Conservation (phyloP, 768 basidiomycete species). For the Tulasnella sp. region DNA sequence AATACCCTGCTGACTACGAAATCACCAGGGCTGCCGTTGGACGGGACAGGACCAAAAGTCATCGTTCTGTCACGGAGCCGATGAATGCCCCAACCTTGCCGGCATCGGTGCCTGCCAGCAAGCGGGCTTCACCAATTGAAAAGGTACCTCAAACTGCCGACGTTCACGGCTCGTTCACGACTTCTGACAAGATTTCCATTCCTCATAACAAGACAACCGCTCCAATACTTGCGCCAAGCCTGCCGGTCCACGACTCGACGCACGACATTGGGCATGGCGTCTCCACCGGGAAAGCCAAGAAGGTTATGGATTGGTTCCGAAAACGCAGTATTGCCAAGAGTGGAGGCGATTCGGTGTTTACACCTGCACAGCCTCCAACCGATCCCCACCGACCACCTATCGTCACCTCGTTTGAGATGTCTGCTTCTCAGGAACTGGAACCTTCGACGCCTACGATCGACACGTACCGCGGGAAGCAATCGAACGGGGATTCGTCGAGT, state of each 20-base stretch:
- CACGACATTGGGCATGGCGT: slow-evolving; percentile 1
- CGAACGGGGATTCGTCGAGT: not conserved
- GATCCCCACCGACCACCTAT: not conserved
- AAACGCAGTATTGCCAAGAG: slow-evolving; percentile 28
- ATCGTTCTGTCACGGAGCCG: slow-evolving; percentile 7
- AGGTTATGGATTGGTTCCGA: slow-evolving; percentile 98
- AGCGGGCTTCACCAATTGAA: not conserved
- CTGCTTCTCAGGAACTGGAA: not conserved
- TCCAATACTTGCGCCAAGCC: not conserved
- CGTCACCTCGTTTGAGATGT: not conserved
- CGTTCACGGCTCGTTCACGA: not conserved
- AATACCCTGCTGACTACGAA: not conserved
- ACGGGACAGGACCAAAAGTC: slow-evolving; percentile 7
- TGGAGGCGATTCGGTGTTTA: slow-evolving; percentile 4
- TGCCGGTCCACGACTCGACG: not conserved
- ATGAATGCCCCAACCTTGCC: not conserved
- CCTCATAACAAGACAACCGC: not conserved
- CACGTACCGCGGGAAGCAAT: slow-evolving; percentile 9
- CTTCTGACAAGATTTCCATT: not conserved
- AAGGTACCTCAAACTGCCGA: not conserved
- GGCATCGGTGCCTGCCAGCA: not conserved
- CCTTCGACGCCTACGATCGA: slow-evolving; percentile 15
- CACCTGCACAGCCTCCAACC: not conserved
- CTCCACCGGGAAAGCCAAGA: slow-evolving; percentile 78
- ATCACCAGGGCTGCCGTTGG: not conserved